Evolutionary conservation across 257 asterid species (phyloP).

Genomic region (Leptodermis oblonga): DNA sequence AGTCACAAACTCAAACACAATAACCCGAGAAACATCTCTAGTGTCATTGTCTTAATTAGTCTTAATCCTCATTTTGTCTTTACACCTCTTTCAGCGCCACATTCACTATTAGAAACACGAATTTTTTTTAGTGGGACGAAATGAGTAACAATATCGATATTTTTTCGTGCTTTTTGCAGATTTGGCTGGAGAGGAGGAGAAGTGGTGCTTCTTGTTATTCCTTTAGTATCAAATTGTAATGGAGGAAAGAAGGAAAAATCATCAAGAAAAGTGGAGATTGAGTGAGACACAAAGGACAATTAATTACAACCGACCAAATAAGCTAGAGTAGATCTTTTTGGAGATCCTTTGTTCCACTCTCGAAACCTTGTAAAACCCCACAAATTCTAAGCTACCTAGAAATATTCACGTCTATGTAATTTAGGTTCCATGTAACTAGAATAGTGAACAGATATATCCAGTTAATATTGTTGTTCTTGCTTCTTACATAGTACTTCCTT

Average conservation of each 20-base stretch:
- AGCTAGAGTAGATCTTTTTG: conserved; percentile 23
- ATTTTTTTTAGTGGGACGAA: not conserved
- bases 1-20: not conserved
- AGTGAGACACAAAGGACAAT: conserved; percentile 15
- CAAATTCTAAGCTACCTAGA: conserved; percentile 4
- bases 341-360: conserved; percentile 31
- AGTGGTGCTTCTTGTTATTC: conserved; percentile 5
- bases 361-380: not conserved
- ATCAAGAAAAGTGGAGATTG: not conserved
- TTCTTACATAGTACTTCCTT: no score
- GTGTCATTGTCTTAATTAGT: not conserved
- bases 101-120: not conserved
- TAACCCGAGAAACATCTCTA: not conserved
- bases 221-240: conserved; percentile 10
- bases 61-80: not conserved
- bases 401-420: not conserved
- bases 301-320: conserved; percentile 24
- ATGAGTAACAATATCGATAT: no score
- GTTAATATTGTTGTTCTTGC: no score
- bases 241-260: conserved; percentile 8
- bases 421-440: not conserved
- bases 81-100: not conserved
- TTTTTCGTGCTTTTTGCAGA: not conserved
- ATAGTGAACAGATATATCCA: no score
- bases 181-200: not conserved